Evolutionary conservation across 345 rosid genomes (phyloP).

Genomic region (Pistacia integerrima): DNA sequence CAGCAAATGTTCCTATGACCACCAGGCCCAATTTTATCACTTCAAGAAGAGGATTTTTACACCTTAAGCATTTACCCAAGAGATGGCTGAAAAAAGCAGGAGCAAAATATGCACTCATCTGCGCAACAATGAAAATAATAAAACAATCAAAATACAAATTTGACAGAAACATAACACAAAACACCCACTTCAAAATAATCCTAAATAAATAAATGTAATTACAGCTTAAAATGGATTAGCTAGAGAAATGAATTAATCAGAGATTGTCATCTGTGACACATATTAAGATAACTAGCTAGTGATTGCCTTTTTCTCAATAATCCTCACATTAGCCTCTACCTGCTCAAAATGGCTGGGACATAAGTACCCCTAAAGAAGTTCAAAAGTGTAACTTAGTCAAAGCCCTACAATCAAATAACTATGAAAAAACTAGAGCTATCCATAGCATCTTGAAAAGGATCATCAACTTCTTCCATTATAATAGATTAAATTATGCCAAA

Average conservation of each 20-base stretch:
- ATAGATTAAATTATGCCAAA: background rate
- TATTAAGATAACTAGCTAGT: background rate
- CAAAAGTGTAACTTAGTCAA: background rate
- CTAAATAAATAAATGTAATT: background rate
- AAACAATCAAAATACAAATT: background rate
- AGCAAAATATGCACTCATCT: constrained; percentile 95
- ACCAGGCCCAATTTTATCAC: constrained; percentile 66
- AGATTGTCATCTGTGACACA: background rate
- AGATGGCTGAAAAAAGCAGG: constrained; percentile 90
- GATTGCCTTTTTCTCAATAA: background rate
- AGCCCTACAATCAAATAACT: background rate
- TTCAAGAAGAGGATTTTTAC: constrained; percentile 60
- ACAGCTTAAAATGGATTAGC: background rate
- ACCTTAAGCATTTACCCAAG: constrained; percentile 79
- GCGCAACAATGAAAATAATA: constrained; percentile 6
- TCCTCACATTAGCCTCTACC: background rate
- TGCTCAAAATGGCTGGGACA: background rate
- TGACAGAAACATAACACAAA: background rate
- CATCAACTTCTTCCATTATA: background rate
- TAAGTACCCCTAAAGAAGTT: background rate
- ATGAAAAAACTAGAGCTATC: background rate
- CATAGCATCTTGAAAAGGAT: background rate
- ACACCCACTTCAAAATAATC: constrained; percentile 1
- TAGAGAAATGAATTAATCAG: background rate
- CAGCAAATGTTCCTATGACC: constrained; percentile 65